Evolutionary conservation across 2,329 filamentous ascomycete species (phyloP).

Genomic region (Penicillium janthinellum): DNA sequence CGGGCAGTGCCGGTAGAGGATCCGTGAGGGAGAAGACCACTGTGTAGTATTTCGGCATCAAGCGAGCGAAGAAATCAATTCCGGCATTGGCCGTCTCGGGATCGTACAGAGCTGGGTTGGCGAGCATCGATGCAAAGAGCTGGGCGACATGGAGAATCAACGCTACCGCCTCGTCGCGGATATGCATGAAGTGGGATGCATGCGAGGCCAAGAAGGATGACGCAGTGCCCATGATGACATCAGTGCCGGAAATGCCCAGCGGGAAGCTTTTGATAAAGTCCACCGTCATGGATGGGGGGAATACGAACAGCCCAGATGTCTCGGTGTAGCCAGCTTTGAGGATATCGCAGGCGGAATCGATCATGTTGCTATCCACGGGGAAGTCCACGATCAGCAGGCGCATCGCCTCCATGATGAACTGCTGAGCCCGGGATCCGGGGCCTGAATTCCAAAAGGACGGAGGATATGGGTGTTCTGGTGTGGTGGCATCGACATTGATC

Average conservation of each 20-base stretch:
- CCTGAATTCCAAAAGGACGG: slow-evolving; percentile 44
- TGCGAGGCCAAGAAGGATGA: slow-evolving; percentile 50
- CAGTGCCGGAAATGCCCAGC: slow-evolving; percentile 42
- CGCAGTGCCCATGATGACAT: slow-evolving; percentile 49
- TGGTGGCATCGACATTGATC: slow-evolving; percentile 35
- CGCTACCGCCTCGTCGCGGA: slow-evolving; percentile 37
- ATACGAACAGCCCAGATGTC: slow-evolving; percentile 46
- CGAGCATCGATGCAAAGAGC: slow-evolving; percentile 41
- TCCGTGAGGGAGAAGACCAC: slow-evolving; percentile 41
- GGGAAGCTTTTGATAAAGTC: slow-evolving; percentile 46
- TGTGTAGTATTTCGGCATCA: slow-evolving; percentile 45
- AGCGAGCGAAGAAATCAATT: slow-evolving; percentile 48
- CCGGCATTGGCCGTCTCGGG: slow-evolving; percentile 48
- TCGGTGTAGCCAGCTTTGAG: slow-evolving; percentile 51
- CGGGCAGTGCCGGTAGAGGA: slow-evolving; percentile 15
- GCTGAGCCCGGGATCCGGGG: slow-evolving; percentile 35
- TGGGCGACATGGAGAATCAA: slow-evolving; percentile 45
- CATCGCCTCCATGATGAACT: slow-evolving; percentile 44
- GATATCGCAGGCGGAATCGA: slow-evolving; percentile 50
- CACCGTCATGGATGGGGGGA: slow-evolving; percentile 44
- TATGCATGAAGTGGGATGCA: slow-evolving; percentile 35
- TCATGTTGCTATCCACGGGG: slow-evolving; percentile 43
- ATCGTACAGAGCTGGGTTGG: slow-evolving; percentile 39
- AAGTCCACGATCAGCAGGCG: slow-evolving; percentile 44
- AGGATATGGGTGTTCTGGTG: slow-evolving; percentile 31